Evolutionary conservation across 2,329 filamentous ascomycete species (phyloP), one percentile per base, ranked within the genome.

Genomic region (Elsinoe arachidis): DNA sequence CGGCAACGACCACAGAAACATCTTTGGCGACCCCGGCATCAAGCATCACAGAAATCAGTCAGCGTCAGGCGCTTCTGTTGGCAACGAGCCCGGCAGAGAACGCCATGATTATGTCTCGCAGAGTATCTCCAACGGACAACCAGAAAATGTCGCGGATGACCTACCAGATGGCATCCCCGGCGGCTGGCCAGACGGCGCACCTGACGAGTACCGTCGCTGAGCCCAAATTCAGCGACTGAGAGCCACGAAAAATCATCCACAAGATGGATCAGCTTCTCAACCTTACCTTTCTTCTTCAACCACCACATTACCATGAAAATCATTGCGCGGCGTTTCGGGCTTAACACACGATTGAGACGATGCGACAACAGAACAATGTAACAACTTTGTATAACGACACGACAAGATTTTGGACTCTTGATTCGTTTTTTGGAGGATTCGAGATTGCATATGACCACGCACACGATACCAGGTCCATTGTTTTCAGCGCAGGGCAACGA

Each of bases 21-120:
- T 67, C n/a, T 68, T 68, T 54, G 66, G 66, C 41, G 66, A 68
- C 54, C 66, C 66, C 43, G 66, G 66, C 17, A 57, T 68, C 15
- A 64, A 63, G 26, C 57, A 64, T 21, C 58, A 61, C 35, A 62
- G 59, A 10, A 52, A 58, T 30, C 26, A 30, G 26, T 30, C 26
- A 47, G 14, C 55, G 35, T 41, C 43, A 7, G 41, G 17, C 17
- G 5, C 21, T 3, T 14, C 54, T 4, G 38, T 3, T 23, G 26
- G 5, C 35, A 53, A 26, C 19, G 12, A 23, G 2, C 21, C n/a
- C 5, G 17, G 34, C 19, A 23, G 15, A 14, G 21, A 12, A 46
- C 41, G n/a, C 12, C 41, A 26, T 14, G 41, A 46, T 3, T 5
- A 46, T 26, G 41, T 19, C 5, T 23, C 21, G n/a, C 19, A 46